Evolutionary conservation across 495 filamentous ascomycete species (phyloP).

Genomic region (Talaromyces adpressus): DNA sequence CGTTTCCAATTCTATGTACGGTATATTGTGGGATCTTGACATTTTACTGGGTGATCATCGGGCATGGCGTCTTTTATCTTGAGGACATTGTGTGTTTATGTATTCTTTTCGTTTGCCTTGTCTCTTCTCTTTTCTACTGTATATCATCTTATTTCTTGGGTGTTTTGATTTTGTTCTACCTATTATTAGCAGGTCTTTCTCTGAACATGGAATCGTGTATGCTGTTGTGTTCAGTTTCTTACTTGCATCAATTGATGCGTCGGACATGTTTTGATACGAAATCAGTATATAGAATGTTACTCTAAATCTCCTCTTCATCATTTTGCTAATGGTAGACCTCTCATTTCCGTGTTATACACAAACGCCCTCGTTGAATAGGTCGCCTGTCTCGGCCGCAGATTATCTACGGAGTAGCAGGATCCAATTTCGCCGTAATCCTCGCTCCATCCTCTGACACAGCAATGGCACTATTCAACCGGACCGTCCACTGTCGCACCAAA

Average conservation of each 20-base stretch:
- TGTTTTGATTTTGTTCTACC: neutral
- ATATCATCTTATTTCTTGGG: neutral
- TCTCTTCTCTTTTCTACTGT: neutral
- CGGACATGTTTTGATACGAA: neutral
- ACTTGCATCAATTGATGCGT: neutral
- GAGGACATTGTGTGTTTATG: neutral
- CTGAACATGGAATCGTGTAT: neutral
- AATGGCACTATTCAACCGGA: no score
- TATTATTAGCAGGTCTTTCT: neutral
- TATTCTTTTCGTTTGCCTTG: neutral
- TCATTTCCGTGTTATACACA: neutral
- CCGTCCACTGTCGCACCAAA: no score
- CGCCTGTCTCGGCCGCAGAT: no score
- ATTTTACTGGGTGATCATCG: slow-evolving; percentile 1
- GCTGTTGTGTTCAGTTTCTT: neutral
- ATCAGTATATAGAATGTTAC: neutral
- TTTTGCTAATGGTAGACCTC: neutral
- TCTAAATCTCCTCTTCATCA: neutral
- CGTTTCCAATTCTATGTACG: neutral
- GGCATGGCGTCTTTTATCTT: neutral
- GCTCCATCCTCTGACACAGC: no score
- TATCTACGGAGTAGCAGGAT: no score
- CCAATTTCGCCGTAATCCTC: no score
- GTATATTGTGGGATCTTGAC: slow-evolving; percentile 3
- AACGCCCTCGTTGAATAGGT: neutral